phyloP scores from a whole-genome alignment of 2,329 filamentous ascomycete species.

The Aspergillus sp. region DNA sequence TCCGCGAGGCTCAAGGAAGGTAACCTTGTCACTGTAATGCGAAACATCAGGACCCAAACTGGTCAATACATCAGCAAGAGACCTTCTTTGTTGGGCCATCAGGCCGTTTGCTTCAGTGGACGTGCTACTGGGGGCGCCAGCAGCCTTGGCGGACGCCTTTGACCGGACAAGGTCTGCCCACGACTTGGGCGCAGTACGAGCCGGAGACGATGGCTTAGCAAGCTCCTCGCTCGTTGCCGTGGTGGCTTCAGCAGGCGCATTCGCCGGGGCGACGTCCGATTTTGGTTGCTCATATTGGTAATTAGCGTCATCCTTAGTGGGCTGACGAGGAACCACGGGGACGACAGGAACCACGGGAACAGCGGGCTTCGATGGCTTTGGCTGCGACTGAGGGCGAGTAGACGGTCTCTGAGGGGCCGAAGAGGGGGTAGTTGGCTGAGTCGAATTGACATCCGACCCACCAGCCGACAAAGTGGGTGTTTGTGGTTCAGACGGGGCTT shows the following conservation, averaged over 20 bases:
- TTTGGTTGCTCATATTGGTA: constrained; percentile 30
- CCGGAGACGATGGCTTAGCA: constrained; percentile 32
- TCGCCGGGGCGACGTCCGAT: constrained; percentile 10
- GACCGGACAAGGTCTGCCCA: constrained; percentile 62
- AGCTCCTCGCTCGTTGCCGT: constrained; percentile 22
- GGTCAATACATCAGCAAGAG: constrained; percentile 67
- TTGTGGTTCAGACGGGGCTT: constrained; percentile 39
- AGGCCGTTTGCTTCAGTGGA: constrained; percentile 32
- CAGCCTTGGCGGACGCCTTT: constrained; percentile 31
- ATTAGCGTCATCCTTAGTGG: constrained; percentile 27
- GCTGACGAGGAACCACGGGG: constrained; percentile 34
- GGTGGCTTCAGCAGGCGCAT: constrained; percentile 4
- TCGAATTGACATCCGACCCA: constrained; percentile 49
- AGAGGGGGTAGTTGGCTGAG: constrained; percentile 49
- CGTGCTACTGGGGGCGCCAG: constrained; percentile 21
- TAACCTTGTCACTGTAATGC: constrained; percentile 52
- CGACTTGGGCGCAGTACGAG: constrained; percentile 49
- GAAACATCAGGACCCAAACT: constrained; percentile 60
- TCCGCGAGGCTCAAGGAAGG: constrained; percentile 85
- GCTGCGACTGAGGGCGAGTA: constrained; percentile 25
- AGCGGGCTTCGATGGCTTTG: constrained; percentile 28
- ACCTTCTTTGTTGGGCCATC: constrained; percentile 46
- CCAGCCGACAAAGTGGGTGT: constrained; percentile 52
- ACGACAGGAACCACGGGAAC: constrained; percentile 44
- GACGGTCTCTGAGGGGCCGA: constrained; percentile 36